phyloP scores from a whole-genome alignment of 2,329 filamentous ascomycete genomes.

The Hawksworthiomyces lignivorus region DNA sequence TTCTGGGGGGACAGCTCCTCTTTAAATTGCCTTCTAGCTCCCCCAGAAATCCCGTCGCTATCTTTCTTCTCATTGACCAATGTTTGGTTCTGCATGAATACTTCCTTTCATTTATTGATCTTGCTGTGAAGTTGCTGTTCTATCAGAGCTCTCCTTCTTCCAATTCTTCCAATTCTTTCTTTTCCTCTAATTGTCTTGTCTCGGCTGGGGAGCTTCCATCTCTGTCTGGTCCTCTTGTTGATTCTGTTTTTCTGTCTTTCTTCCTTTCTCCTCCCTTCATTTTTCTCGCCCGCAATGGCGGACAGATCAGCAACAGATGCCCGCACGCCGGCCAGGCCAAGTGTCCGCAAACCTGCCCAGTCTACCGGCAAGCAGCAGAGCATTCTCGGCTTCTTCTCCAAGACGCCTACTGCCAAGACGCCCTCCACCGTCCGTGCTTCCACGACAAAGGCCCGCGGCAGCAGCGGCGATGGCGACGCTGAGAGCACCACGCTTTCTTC shows the following conservation, averaged over 20 bases:
- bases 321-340: conserved; percentile 29
- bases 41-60: too few relatives aligned
- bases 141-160: background rate
- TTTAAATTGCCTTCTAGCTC: too few relatives aligned
- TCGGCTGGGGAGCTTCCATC: too few relatives aligned
- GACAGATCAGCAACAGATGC: conserved; percentile 20
- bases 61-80: too few relatives aligned
- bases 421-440: conserved; percentile 21
- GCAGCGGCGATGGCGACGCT: conserved; percentile 18
- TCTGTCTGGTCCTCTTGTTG: too few relatives aligned
- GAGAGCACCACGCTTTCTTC: conserved; percentile 18
- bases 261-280: background rate
- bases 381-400: conserved; percentile 75
- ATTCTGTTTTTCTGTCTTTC: background rate
- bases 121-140: too few relatives aligned
- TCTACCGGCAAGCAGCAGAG: conserved; percentile 57
- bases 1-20: too few relatives aligned
- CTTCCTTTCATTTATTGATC: too few relatives aligned
- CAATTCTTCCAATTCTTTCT: background rate
- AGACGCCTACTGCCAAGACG: conserved; percentile 32
- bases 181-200: too few relatives aligned
- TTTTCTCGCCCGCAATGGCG: conserved; percentile 17
- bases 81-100: too few relatives aligned
- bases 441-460: conserved; percentile 11
- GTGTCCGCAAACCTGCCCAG: conserved; percentile 33